These are phyloP conservation scores for Tuber microsphaerosporum DNA, from an alignment of 495 filamentous ascomycete species.

Conservation along the genomic window DNA sequence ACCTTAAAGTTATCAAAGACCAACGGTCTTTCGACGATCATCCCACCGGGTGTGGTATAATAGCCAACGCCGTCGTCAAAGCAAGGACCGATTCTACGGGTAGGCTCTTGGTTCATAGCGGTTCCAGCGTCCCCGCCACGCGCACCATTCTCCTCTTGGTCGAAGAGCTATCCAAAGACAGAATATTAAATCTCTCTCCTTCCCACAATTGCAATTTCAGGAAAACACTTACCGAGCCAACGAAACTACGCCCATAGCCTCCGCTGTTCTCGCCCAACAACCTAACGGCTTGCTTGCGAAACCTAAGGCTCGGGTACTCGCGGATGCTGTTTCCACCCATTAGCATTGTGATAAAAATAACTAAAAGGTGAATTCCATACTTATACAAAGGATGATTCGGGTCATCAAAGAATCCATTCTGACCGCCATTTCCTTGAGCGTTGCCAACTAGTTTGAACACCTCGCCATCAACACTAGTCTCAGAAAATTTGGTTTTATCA, in stretches of 20 bases:
- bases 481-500: constrained; percentile 20
- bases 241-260: neutral
- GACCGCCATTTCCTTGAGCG: constrained; percentile 6
- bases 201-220: neutral
- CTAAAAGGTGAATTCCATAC: neutral
- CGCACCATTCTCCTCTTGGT: neutral
- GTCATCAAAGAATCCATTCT: neutral
- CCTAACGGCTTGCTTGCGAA: neutral
- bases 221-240: neutral
- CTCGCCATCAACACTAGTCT: constrained; percentile 8
- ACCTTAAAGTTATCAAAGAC: neutral
- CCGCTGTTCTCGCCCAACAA: neutral
- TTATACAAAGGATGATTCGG: neutral
- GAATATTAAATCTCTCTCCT: neutral
- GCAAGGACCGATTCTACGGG: neutral
- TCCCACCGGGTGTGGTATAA: neutral
- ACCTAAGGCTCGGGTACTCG: neutral
- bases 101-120: neutral
- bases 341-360: neutral
- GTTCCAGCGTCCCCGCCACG: neutral
- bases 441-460: constrained; percentile 9
- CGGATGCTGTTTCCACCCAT: neutral
- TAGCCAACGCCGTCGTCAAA: neutral
- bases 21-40: neutral
- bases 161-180: neutral